phyloP scores from a whole-genome alignment of 2,329 filamentous ascomycete genomes.

The Harringtonia aguacate region DNA sequence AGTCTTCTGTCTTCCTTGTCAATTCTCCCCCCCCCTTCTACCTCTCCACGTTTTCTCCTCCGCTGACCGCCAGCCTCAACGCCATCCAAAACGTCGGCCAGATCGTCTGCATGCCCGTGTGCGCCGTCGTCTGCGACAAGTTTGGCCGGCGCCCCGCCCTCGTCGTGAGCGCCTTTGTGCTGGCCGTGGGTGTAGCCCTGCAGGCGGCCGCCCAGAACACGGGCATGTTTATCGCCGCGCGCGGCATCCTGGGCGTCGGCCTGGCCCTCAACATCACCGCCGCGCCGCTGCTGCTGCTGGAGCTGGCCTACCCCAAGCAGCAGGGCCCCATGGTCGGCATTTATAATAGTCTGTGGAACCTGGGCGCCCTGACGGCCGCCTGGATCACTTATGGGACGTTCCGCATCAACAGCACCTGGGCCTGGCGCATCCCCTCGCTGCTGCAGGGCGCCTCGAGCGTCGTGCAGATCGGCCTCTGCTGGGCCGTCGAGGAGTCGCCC shows the following conservation, averaged over 20 bases:
- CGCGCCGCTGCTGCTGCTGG: slow-evolving; percentile 4
- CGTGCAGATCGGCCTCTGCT: slow-evolving; percentile 10
- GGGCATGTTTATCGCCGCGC: slow-evolving; percentile 16
- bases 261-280: slow-evolving; percentile 18
- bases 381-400: slow-evolving; percentile 27
- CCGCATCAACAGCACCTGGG: slow-evolving; percentile 14
- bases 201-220: slow-evolving; percentile 14
- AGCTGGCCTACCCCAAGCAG: slow-evolving; percentile 3
- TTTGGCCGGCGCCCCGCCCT: slow-evolving; percentile 13
- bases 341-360: slow-evolving; percentile 26
- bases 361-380: slow-evolving; percentile 33
- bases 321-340: slow-evolving; percentile 28
- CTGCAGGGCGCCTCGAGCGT: slow-evolving; percentile 13
- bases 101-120: background rate
- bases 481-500: slow-evolving; percentile 30
- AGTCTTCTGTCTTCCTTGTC: background rate
- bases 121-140: background rate
- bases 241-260: slow-evolving; percentile 24
- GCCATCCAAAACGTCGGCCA: background rate
- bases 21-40: background rate
- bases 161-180: slow-evolving; percentile 5
- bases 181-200: slow-evolving; percentile 12
- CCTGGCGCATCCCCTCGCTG: slow-evolving; percentile 14
- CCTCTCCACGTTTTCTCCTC: background rate
- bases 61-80: background rate